Conservation (phyloP, 2,329 filamentous ascomycete genomes). For the Penicillium frequentans region DNA sequence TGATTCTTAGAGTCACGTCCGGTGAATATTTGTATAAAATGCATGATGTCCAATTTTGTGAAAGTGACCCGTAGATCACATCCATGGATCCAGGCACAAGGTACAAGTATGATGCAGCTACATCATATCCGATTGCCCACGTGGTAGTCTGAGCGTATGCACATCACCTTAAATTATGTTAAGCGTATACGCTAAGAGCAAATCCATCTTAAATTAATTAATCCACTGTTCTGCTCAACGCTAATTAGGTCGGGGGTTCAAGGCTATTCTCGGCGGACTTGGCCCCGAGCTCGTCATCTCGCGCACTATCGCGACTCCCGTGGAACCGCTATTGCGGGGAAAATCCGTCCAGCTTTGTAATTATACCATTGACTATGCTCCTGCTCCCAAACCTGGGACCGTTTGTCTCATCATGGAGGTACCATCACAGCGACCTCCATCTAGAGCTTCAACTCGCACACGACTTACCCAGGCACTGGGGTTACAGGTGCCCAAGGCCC, state of each 20-base stretch:
- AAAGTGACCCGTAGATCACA: background rate
- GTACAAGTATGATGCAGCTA: background rate
- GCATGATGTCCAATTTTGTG: background rate
- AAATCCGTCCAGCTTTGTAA: constrained; percentile 7
- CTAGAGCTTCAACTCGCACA: background rate
- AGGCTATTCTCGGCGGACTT: background rate
- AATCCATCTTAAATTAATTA: background rate
- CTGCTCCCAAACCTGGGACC: constrained; percentile 5
- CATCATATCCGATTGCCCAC: background rate
- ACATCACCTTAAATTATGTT: background rate
- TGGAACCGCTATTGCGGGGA: constrained; percentile 21
- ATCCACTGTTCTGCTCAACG: background rate
- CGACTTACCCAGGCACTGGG: constrained; percentile 11
- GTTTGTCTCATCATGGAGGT: constrained; percentile 23
- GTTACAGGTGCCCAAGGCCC: constrained; percentile 27
- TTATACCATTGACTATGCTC: constrained; percentile 11
- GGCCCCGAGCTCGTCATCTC: constrained; percentile 12
- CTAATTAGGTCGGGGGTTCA: background rate
- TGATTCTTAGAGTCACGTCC: background rate
- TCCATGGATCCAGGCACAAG: background rate
- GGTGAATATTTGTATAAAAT: background rate
- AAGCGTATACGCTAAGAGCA: background rate
- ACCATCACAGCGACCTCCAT: background rate
- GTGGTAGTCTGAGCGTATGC: constrained; percentile 3
- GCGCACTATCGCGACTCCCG: constrained; percentile 12